A percentile compares a stretch with the other conserved stretches of the same genome.
Conservation (phyloP, 1,139 yeast species). For the Petasospora rhodanensis region DNA sequence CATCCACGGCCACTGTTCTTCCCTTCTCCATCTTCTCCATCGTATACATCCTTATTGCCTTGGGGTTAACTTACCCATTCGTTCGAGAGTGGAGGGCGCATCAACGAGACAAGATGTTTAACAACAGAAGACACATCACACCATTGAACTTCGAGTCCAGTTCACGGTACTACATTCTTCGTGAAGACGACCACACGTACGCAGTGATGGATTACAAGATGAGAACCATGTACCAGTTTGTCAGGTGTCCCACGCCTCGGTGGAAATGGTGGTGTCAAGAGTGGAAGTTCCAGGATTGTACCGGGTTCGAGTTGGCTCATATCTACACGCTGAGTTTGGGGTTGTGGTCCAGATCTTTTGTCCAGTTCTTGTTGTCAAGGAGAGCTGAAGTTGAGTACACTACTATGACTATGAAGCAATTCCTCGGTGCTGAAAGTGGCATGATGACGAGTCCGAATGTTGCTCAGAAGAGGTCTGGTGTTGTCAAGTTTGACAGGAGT, state of each 20-base stretch:
- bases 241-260: background rate
- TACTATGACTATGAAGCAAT: background rate
- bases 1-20: too few species aligned
- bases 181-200: background rate
- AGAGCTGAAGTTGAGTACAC: background rate
- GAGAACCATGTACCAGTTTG: constrained; percentile 1
- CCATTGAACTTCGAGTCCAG: constrained; percentile 4
- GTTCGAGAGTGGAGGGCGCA: background rate
- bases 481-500: too few species aligned
- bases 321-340: background rate
- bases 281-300: constrained; percentile 5
- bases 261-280: constrained; percentile 1
- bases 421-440: background rate
- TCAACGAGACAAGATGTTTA: background rate
- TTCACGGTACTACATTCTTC: too few species aligned
- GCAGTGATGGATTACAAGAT: background rate
- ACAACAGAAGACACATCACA: background rate
- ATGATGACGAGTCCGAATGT: background rate
- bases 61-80: constrained; percentile 1
- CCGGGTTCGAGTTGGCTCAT: constrained; percentile 7
- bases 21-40: too few species aligned
- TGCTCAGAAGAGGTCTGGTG: too few species aligned
- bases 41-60: background rate
- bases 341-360: background rate
- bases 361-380: constrained; percentile 4